These are phyloP conservation scores for Coniochaeta prunicola DNA, from an alignment of 2,329 filamentous ascomycete species.

Conservation along the genomic window DNA sequence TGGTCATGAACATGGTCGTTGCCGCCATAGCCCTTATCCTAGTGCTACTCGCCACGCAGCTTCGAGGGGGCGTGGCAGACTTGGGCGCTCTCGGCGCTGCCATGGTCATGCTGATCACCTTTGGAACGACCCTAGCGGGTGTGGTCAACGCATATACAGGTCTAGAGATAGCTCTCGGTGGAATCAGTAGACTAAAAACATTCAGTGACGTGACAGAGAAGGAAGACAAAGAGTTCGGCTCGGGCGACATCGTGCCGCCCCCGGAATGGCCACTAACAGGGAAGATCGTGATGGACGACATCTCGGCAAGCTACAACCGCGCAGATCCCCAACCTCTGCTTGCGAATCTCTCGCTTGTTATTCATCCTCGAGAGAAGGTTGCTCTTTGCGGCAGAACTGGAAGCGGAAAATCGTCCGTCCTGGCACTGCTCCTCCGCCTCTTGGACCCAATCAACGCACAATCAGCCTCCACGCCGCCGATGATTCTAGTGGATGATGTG, in stretches of 20 bases:
- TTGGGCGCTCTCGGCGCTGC: conserved; percentile 13
- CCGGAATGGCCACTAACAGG: conserved; percentile 21
- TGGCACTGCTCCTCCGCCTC: conserved; percentile 31
- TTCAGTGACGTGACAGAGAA: conserved; percentile 16
- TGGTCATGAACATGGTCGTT: conserved; percentile 24
- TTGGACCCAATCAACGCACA: conserved; percentile 21
- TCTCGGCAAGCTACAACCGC: conserved; percentile 18
- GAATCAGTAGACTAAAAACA: conserved; percentile 19
- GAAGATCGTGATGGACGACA: conserved; percentile 13
- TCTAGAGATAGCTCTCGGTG: conserved; percentile 24
- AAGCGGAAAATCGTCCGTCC: conserved; percentile 32
- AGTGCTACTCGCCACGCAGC: conserved; percentile 17
- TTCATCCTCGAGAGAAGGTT: conserved; percentile 22
- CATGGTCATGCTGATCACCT: conserved; percentile 22
- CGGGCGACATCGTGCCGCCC: conserved; percentile 14
- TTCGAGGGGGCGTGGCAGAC: conserved; percentile 6
- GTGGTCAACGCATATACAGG: conserved; percentile 20
- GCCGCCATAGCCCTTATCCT: conserved; percentile 19
- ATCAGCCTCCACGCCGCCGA: conserved; percentile 13
- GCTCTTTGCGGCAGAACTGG: conserved; percentile 25
- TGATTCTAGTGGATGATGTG: conserved; percentile 23
- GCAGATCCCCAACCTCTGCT: conserved; percentile 16
- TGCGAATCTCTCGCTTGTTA: conserved; percentile 18
- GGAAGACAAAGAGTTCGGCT: conserved; percentile 13
- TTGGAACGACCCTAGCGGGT: conserved; percentile 18